Base-by-base conservation (phyloP, 208 protist species). In the Trypanosoma cruzi region DNA sequence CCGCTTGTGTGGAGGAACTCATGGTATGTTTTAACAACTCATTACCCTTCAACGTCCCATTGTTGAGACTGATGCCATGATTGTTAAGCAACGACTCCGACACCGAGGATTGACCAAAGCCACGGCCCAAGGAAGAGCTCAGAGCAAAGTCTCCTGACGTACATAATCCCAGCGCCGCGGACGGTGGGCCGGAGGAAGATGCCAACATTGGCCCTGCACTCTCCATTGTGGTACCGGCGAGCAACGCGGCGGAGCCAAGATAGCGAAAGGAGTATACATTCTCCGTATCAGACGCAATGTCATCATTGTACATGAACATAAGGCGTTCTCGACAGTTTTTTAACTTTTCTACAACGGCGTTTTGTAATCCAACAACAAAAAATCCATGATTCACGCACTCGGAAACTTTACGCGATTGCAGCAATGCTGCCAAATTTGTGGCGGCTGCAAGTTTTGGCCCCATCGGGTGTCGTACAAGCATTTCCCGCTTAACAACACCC, bases 201-300 rank as follows among this genome's bases (percentile, higher is more conserved):
- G 69, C 73, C 28, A 85, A 68, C 68, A 77, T 48, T 37, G 84
- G 74, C 7, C 67, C 64, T 10, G 76, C 59, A 5, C 50, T 73
- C 66, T 81, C 75, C 66, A 90, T 81, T 14, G 81, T 88, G 13
- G 55, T 70, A 2, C 80, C 79, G 1, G 64, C 52, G 40, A 78
- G 31, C 42, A 88, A 52, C 16, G 82, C 87, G 7, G 79, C 56
- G 32, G 85, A 87, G 46, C 80, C 85, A 7, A 90, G 52, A 58
- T 92, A 96, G 53, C 90, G 87, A 61, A 96, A 96, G 28, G 87
- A 93, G 68, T 92, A 93, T 28, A 93, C 88, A 60, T 90, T 93
- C 67, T 86, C 79, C 42, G 84, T 88, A 22, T 73, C 81, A 4
- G 85, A 88, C 4, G 85, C 80, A 11, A 85, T 71, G 61, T 92